Conservation (phyloP, 352 stramenopile species). For the Globisporangium sylvaticum region DNA sequence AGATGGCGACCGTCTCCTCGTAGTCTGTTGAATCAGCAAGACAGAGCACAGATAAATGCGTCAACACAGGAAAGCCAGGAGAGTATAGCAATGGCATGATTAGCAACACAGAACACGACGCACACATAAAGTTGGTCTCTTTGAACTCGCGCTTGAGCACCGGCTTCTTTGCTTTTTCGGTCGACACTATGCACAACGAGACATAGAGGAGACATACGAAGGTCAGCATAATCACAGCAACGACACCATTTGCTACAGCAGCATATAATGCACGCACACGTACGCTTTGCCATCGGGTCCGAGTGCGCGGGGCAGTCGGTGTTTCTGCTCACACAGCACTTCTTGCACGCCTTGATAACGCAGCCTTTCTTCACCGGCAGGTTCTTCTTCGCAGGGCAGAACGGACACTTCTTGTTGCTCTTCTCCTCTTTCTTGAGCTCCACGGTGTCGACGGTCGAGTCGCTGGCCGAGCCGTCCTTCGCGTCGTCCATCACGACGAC, state of each 20-base stretch:
- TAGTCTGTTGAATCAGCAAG: conserved; percentile 39
- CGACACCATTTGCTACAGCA: background rate
- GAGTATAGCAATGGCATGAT: background rate
- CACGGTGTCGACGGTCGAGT: conserved; percentile 3
- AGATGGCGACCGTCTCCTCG: conserved; percentile 73
- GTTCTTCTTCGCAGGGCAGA: conserved; percentile 46
- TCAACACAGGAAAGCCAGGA: conserved; percentile 1
- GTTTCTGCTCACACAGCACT: conserved; percentile 53
- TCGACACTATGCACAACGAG: background rate
- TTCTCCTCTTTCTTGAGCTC: conserved; percentile 17
- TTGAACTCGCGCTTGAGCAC: conserved; percentile 83
- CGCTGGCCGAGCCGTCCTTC: conserved; percentile 1
- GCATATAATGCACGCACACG: background rate
- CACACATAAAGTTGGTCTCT: conserved; percentile 71
- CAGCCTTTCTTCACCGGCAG: conserved; percentile 30
- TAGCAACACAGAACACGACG: conserved; percentile 5
- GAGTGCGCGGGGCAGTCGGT: conserved; percentile 36
- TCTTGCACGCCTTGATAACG: conserved; percentile 55
- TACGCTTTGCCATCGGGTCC: conserved; percentile 20
- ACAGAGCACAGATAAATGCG: conserved; percentile 1
- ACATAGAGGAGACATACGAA: background rate
- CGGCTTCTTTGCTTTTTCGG: conserved; percentile 10
- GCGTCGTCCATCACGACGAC: background rate
- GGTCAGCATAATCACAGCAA: background rate
- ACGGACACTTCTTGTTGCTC: conserved; percentile 27